phyloP scores from a whole-genome alignment of 441 rosid species.

The Erodium moschatum region DNA sequence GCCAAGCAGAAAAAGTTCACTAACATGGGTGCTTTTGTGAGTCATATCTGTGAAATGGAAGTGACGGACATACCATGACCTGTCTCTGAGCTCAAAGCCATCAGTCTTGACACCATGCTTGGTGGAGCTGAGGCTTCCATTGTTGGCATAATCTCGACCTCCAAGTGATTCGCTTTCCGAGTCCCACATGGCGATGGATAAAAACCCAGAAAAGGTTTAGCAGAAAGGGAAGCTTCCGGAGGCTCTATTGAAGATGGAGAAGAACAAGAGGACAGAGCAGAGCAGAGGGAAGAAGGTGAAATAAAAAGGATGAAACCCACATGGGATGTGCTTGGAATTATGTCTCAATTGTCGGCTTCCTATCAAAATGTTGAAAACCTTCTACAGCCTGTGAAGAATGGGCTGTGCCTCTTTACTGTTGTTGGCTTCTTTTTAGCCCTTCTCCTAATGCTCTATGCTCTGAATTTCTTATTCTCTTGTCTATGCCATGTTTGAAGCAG shows the following conservation, averaged over 20 bases:
- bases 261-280: slow-evolving; percentile 22
- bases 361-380: slow-evolving; percentile 32
- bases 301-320: slow-evolving; percentile 40
- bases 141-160: slow-evolving; percentile 66
- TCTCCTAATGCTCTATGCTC: neutral
- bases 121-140: slow-evolving; percentile 51
- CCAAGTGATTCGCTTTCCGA: slow-evolving; percentile 60
- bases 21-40: too few species aligned
- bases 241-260: neutral
- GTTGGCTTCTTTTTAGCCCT: slow-evolving; percentile 19
- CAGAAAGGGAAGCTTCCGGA: too few species aligned
- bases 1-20: too few species aligned
- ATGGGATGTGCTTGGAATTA: slow-evolving; percentile 58
- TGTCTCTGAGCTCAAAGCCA: slow-evolving; percentile 80
- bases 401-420: slow-evolving; percentile 33
- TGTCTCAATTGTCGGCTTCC: slow-evolving; percentile 46
- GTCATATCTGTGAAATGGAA: neutral
- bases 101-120: slow-evolving; percentile 65
- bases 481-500: neutral
- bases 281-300: slow-evolving; percentile 25
- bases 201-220: neutral
- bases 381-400: slow-evolving; percentile 64
- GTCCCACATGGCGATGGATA: slow-evolving; percentile 64
- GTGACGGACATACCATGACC: slow-evolving; percentile 53
- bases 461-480: slow-evolving; percentile 15